Conservation (phyloP, 345 rosid genomes). For the Lepidium aucheri region DNA sequence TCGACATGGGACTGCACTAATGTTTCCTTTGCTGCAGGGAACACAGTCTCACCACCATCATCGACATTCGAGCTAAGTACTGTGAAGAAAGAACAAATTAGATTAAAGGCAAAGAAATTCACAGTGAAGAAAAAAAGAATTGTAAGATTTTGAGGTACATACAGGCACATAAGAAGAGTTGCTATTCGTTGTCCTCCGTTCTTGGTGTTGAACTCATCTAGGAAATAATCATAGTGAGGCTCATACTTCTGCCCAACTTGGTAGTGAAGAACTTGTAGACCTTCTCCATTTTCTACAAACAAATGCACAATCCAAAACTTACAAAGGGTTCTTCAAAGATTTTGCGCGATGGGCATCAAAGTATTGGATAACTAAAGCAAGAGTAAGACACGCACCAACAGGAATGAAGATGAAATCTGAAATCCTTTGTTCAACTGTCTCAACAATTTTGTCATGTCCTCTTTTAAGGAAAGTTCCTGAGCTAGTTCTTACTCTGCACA, state of each 20-base stretch:
- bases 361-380: neutral
- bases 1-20: constrained; percentile 80
- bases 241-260: constrained; percentile 96
- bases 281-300: constrained; percentile 83
- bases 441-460: constrained; percentile 67
- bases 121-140: neutral
- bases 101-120: constrained; percentile 1
- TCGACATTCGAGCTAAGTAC: constrained; percentile 90
- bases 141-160: constrained; percentile 22
- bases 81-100: neutral
- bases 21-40: constrained; percentile 86
- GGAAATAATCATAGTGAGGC: constrained; percentile 91
- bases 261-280: constrained; percentile 93
- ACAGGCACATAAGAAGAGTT: constrained; percentile 98
- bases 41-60: constrained; percentile 98
- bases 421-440: constrained; percentile 76
- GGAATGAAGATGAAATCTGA: constrained; percentile 92
- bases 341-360: neutral
- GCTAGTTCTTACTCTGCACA: constrained; percentile 82
- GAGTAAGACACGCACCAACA: constrained; percentile 40
- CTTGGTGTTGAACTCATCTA: constrained; percentile 72
- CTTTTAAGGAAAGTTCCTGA: constrained; percentile 78
- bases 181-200: constrained; percentile 98
- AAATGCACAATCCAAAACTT: neutral
- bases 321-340: neutral